Evolutionary conservation across 2,329 filamentous ascomycete genomes (phyloP), one percentile per base, ranked within the genome.

Genomic region (Penicillium sp.): DNA sequence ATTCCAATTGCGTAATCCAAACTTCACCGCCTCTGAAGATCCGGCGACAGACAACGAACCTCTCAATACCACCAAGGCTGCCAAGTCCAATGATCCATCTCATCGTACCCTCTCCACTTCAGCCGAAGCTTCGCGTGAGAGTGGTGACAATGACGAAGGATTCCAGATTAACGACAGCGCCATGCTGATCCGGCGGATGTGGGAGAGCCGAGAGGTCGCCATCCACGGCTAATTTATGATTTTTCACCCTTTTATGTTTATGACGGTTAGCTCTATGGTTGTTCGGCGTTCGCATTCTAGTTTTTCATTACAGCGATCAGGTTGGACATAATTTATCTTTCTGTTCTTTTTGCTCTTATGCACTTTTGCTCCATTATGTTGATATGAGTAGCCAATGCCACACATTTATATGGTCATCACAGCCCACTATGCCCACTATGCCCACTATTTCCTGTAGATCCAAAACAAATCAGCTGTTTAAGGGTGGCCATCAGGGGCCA

Each of bases 201-300:
- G 76, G 76, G 74, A 78, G 47, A 77, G 73, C 54, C 73, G 76
- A 47, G 75, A 77, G 53, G 73, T 77, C 6, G 71, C 75, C 19
- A 69, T 67, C 17, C 70, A 68, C 25, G 71, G 71, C 33, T 76
- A 61, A 69, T 59, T 51, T 49, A 49, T 52, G 60, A 70, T 57
- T 47, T 45, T 53, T 55, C 15, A 21, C 39, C 47, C 42, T 58
- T 58, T 55, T 57, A 63, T 55, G 49, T 58, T 66, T 13, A 65
- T 67, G 62, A 64, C 42, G 42, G 19, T 53, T 39, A 44, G 17
- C 50, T 54, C 33, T 51, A 56, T 52, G 51, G 49, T 62, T 62
- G 45, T 63, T 55, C n/a, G 50, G 58, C 57, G 54, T 57, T 60
- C 41, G 52, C 39, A 50, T 59, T 42, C 50, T 56, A 19, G 13